phyloP scores from a whole-genome alignment of 495 filamentous ascomycete genomes.

The Poronia punctata region DNA sequence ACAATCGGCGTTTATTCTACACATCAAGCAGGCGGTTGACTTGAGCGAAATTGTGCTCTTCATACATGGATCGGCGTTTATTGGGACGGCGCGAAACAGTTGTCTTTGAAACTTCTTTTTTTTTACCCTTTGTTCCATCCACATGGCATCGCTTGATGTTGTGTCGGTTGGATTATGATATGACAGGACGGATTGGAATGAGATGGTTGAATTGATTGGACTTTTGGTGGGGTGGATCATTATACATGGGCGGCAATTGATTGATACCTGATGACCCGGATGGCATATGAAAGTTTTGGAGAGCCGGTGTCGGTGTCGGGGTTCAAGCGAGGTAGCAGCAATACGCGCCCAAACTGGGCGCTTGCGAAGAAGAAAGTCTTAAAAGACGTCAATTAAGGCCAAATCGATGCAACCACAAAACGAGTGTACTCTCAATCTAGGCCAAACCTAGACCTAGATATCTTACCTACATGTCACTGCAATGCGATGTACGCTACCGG shows the following conservation, averaged over 20 bases:
- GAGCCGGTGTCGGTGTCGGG: conserved; percentile 1
- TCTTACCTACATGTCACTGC: too few relatives aligned
- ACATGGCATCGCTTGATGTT: conserved; percentile 2
- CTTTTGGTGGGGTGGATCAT: conserved; percentile 4
- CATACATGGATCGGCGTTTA: conserved; percentile 10
- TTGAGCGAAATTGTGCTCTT: conserved; percentile 5
- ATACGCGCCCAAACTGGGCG: conserved; percentile 6
- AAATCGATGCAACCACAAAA: too few relatives aligned
- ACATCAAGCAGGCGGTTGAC: not conserved
- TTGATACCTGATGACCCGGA: conserved; percentile 11
- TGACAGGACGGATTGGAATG: not conserved
- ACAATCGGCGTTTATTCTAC: conserved; percentile 3
- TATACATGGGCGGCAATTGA: conserved; percentile 6
- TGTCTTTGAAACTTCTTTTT: too few relatives aligned
- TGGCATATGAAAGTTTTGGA: conserved; percentile 1
- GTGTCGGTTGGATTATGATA: not conserved
- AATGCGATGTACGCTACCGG: too few relatives aligned
- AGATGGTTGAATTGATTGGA: not conserved
- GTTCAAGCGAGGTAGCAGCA: conserved; percentile 2
- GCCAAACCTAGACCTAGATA: too few relatives aligned
- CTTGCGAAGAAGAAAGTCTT: conserved; percentile 5
- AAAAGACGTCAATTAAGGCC: too few relatives aligned
- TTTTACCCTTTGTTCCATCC: not conserved
- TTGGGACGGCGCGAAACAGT: conserved; percentile 4
- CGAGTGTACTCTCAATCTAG: too few relatives aligned